Percentiles rank a stretch among this genome's conserved stretches.
phyloP scores from a whole-genome alignment of 306 rosid genomes.

The Mucuna pruriens region DNA sequence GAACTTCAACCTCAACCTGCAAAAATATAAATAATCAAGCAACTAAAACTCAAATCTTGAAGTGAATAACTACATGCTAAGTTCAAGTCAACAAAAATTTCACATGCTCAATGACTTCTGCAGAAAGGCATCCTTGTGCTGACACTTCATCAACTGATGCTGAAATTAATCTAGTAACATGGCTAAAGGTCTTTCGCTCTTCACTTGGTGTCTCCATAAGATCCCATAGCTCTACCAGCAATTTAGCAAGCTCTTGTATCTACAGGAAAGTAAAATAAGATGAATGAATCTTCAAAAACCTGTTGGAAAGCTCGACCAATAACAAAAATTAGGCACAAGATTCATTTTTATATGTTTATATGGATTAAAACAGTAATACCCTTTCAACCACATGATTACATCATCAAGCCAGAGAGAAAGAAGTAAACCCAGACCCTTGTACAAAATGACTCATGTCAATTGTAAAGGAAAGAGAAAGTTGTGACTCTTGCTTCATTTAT shows the following conservation, averaged over 20 bases:
- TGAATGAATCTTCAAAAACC: slow-evolving; percentile 13
- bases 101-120: slow-evolving; percentile 78
- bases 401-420: neutral
- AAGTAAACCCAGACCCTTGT: neutral
- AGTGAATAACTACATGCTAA: slow-evolving; percentile 22
- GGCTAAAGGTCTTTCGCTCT: slow-evolving; percentile 67
- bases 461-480: neutral
- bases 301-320: slow-evolving; percentile 3
- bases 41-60: slow-evolving; percentile 10
- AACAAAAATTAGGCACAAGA: slow-evolving; percentile 8
- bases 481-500: neutral
- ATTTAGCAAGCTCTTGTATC: slow-evolving; percentile 69
- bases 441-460: neutral
- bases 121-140: slow-evolving; percentile 70
- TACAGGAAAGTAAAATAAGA: slow-evolving; percentile 41
- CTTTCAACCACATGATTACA: slow-evolving; percentile 18
- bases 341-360: neutral
- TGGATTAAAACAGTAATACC: neutral
- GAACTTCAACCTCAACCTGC: slow-evolving; percentile 74
- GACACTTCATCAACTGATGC: slow-evolving; percentile 72
- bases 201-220: slow-evolving; percentile 76
- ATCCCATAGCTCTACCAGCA: slow-evolving; percentile 72
- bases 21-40: slow-evolving; percentile 30
- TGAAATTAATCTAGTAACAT: slow-evolving; percentile 61
- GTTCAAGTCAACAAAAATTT: slow-evolving; percentile 25